Evolutionary conservation across 257 asterid genomes (phyloP), one percentile per base, ranked within the genome.

Genomic region (Plantago ovata): DNA sequence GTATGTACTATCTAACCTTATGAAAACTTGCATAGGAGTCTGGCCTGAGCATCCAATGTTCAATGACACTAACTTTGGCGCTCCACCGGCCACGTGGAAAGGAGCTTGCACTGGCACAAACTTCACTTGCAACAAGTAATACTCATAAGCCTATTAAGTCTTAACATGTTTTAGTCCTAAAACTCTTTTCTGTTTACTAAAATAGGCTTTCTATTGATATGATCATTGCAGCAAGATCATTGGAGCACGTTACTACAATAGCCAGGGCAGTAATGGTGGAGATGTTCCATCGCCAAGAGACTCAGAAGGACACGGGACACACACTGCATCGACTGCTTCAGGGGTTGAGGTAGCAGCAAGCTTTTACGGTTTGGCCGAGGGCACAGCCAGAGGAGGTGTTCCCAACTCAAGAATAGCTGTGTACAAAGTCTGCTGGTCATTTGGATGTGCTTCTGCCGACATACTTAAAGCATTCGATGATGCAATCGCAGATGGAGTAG

Each of bases 31-130:
- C 33, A 3, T 47, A 80, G 83, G 86, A 23, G 69, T 78, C 24
- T 84, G 88, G 85, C 93, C 93, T 0, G 93, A 81, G 72, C 85
- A 79, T 47, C 86, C 84, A 7, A 81, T 86, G 66, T 84, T 84
- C 68, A 74, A 66, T 5, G 88, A 81, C 75, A 22, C 65, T 0
- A 75, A 70, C 36, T 69, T 72, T 13, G 54, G 76, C 50, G 64
- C 84, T 65, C 82, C 84, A n/a, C 86, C 93, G 1, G 10, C 85
- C 19, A 78, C 69, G 56, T 81, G 88, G 86, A 81, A 78, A 60
- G 88, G 88, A 3, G 49, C 68, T 13, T 84, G 93, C 76, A 44
- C 71, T 14, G 61, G 48, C 53, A 4, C 52, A 8, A 84, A 84
- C 44, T 81, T 84, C 79, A 84, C 93, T 38, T 84, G 93, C 80